These are phyloP conservation scores for Starmera quercuum DNA, from an alignment of 805 yeast genomes.

Conservation along the genomic window DNA sequence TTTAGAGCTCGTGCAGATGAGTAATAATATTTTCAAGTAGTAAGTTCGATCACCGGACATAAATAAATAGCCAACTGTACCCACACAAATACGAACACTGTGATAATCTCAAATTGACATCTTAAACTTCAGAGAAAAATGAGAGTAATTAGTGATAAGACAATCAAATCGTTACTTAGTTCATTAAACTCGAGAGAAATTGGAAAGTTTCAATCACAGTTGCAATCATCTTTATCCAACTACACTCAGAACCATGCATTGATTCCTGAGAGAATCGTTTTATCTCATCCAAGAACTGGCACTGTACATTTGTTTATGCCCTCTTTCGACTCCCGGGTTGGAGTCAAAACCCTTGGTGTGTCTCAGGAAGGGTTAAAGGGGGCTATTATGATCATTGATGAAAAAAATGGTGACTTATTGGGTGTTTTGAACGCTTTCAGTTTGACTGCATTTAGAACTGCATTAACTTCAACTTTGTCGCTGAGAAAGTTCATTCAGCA, in stretches of 20 bases:
- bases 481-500: conserved; percentile 28
- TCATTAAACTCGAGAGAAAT: conserved; percentile 21
- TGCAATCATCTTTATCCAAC: conserved; percentile 30
- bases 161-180: conserved; percentile 22
- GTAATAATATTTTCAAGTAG: too few species aligned
- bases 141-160: conserved; percentile 26
- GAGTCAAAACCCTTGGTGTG: conserved; percentile 54
- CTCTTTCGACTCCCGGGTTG: conserved; percentile 46
- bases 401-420: conserved; percentile 38
- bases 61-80: too few species aligned
- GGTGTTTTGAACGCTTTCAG: conserved; percentile 53
- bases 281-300: conserved; percentile 25
- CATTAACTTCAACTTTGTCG: conserved; percentile 45
- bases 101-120: too few species aligned
- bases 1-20: too few species aligned
- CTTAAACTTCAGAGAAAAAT: too few species aligned
- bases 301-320: conserved; percentile 60
- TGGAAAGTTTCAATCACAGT: conserved; percentile 26
- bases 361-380: conserved; percentile 57
- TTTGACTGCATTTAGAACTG: conserved; percentile 62
- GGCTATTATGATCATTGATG: conserved; percentile 41
- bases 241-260: conserved; percentile 35
- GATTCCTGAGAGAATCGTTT: conserved; percentile 49
- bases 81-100: too few species aligned
- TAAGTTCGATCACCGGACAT: too few species aligned